Evolutionary conservation across 768 basidiomycete species (phyloP), one percentile per base, ranked within the genome.

Genomic region (Lentinula sp.): DNA sequence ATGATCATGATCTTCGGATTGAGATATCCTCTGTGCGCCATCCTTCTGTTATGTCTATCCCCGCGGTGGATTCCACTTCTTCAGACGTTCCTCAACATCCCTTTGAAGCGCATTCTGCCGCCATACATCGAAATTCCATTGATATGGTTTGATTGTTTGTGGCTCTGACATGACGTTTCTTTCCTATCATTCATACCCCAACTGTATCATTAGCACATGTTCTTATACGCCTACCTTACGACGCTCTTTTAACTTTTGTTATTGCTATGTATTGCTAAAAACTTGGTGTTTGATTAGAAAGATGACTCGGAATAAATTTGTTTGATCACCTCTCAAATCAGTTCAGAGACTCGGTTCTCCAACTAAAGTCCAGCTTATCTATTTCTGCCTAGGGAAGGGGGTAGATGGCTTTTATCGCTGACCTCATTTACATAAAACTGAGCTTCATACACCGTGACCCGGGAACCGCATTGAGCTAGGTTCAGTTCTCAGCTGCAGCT

Each of bases 1-100:
- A 56, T 28, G 69, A 21, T 23, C 23, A 56, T 28, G 67, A 68
- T 28, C 68, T 68, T 18, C 43, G 50, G 32, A 72, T 74, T 59
- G 71, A 76, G 57, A 71, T 75, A 50, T 69, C 71, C 5, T 71
- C 71, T 7, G 57, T 75, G 34, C 68, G 69, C 35, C 62, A 57
- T 7, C 9, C 57, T 9, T 50, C 59, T 15, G 37, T 32, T 55
- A 31, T 65, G 58, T 53, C 56, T 61, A 39, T 23, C 57, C 35
- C 62, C 37, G 52, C 62, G 18, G 62, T 64, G 42, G 59, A 66
- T 48, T 63, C 68, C 11, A 45, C 67, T 23, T 40, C 34, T 28
- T 50, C 37, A 31, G n/a, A 57, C 13, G 64, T 66, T 15, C 70
- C 74, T 42, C 71, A 61, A 5, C 70, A 73, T 9, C n/a, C 56